Evolutionary conservation across 768 basidiomycete species (phyloP), one percentile per base, ranked within the genome.

Genomic region (Rhizopogon rudus): DNA sequence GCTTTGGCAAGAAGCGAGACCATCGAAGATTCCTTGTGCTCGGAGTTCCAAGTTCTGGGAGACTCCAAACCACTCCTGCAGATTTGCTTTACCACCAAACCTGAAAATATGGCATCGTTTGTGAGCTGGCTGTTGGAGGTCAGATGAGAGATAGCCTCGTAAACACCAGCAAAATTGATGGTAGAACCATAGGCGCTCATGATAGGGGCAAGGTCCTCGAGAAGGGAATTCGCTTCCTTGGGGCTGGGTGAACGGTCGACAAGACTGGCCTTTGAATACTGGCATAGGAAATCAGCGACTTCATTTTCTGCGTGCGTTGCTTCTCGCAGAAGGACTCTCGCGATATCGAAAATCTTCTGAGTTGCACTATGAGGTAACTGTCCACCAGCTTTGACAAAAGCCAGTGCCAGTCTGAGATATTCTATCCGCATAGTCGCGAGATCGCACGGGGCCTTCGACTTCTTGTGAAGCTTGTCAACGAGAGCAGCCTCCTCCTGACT

Each of bases 401-500:
- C 74, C 17, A 74, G 66, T 5, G 86, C 74, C 20, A 87, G 67
- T 3, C 71, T 71, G 5, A 91, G 74, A 65, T 82, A 90, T 59
- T 90, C 87, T 45, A 83, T 63, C 20, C 84, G 76, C 81, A 91
- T 86, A 7, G 72, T 68, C 20, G 70, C 67, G 6, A 81, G 63
- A 63, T 87, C 80, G 62, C 83, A 83, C 1, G 83, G 75, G 5
- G 71, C 60, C 56, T 76, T 76, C 8, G 78, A 73, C 44, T 77
- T 78, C 46, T 75, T 74, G 31, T 75, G 64, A 16, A 69, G 63
- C 17, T 69, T 64, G 37, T 67, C 69, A 41, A 76, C 77, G 16
- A 73, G 54, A 40, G 69, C 57, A 3, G 71, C 70, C 12, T 63
- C 64, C 44, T 67, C 59, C 25, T 59, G 54, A 40, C 51, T 54